A percentile compares a stretch with the other conserved stretches of the same genome.
Conservation (phyloP, 2,329 filamentous ascomycete genomes). For the Pyricularia sp. region DNA sequence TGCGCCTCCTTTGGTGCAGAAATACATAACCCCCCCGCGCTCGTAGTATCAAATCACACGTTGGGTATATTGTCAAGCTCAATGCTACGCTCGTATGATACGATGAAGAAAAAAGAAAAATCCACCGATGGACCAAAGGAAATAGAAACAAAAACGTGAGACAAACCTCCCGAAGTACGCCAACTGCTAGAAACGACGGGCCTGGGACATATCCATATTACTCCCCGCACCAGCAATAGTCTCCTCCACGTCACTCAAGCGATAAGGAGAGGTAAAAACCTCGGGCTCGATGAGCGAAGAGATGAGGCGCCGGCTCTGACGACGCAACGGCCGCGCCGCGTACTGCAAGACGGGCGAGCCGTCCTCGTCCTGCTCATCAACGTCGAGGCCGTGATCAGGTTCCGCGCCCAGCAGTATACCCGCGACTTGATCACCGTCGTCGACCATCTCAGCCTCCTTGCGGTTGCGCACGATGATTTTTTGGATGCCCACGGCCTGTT, state of each 20-base stretch:
- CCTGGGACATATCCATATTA: background rate
- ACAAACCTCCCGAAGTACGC: background rate
- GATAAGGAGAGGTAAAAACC: background rate
- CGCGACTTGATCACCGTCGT: slow-evolving; percentile 1
- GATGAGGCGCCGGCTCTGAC: background rate
- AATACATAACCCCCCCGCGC: background rate
- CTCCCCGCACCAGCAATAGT: background rate
- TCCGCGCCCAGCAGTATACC: background rate
- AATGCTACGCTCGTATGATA: background rate
- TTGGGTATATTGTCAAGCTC: background rate
- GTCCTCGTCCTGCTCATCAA: background rate
- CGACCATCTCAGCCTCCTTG: background rate
- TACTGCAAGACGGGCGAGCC: background rate
- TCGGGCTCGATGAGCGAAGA: background rate
- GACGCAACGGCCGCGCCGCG: background rate
- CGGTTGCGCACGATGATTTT: slow-evolving; percentile 3
- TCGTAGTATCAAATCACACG: background rate
- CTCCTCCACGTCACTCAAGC: background rate
- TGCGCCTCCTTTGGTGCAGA: background rate
- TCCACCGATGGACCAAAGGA: background rate
- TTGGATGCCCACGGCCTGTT: background rate
- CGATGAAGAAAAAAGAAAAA: background rate
- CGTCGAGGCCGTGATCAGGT: background rate
- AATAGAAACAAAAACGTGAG: background rate
- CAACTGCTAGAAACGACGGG: background rate